These are phyloP conservation scores for Hypoxylon rickii DNA, from an alignment of 495 filamentous ascomycete species.

Conservation along the genomic window DNA sequence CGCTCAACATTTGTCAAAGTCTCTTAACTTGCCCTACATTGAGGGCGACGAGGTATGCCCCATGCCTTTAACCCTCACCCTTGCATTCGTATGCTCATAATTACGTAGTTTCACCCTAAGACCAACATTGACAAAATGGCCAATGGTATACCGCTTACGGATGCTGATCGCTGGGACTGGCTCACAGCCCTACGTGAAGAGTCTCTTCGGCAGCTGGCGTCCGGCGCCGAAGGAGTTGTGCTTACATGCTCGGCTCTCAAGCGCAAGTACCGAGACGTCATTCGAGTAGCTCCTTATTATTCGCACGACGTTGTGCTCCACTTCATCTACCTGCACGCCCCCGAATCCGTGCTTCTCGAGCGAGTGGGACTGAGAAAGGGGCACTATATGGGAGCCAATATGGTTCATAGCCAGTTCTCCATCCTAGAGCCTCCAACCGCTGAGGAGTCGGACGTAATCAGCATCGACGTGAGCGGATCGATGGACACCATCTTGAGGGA, in stretches of 20 bases:
- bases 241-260: constrained; percentile 96
- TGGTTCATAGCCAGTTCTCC: constrained; percentile 93
- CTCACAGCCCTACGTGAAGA: constrained; percentile 85
- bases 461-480: constrained; percentile 73
- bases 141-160: constrained; percentile 82
- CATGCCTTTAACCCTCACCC: not conserved
- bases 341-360: constrained; percentile 71
- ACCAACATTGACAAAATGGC: constrained; percentile 95
- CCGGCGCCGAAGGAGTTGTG: constrained; percentile 74
- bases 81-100: constrained; percentile 7
- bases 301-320: constrained; percentile 79
- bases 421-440: constrained; percentile 78
- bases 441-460: constrained; percentile 83
- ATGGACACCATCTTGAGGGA: constrained; percentile 68
- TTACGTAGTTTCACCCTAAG: constrained; percentile 76
- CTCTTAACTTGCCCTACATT: constrained; percentile 78
- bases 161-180: constrained; percentile 98
- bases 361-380: constrained; percentile 73
- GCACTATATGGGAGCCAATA: constrained; percentile 96
- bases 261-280: constrained; percentile 96
- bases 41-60: constrained; percentile 92
- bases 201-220: constrained; percentile 65
- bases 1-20: constrained; percentile 72
- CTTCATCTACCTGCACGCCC: constrained; percentile 88
- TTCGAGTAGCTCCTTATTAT: constrained; percentile 83